Base-by-base conservation (phyloP, 495 filamentous ascomycete genomes). In the Daldinia grandis region DNA sequence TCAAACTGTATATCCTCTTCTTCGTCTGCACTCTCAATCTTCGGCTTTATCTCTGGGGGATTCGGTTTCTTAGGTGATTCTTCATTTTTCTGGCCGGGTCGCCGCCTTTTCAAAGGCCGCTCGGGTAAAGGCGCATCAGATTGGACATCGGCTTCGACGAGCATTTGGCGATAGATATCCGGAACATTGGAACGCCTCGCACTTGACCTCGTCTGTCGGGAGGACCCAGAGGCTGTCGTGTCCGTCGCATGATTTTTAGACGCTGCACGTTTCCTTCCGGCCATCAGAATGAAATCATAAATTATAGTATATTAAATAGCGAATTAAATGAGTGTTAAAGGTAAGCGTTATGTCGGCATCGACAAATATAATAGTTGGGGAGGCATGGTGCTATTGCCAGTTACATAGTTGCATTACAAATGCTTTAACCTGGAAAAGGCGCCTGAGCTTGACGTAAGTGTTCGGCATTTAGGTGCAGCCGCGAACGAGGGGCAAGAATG, bases 111-210 rank as follows among this genome's bases (percentile, higher is more conserved):
- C 19, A 76, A 37, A 0, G 82, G 78, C 54, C 76, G 76, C 58
- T 81, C 79, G 1, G 69, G 59, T 14, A 38, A 38, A 14, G 58
- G 53, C 17, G 62, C 24, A 44, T 42, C 76, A 64, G 54, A 81
- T 78, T 64, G 81, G 75, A 53, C 80, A 54, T 86, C 81, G 28
- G 87, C 89, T 74, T 92, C 89, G 19, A 80, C 82, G 19, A 93
- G 81, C 89, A 93, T 88, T 63, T 92, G 87, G 49, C 77, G 83
- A 66, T 92, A 92, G 0, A 90, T 82, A 49, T 87, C 81, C 1
- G 86, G 84, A 30, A 88, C 79, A 66, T 71, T 55, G 53, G 62
- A 56, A 6, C 55, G 63, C 56, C 21, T 62, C 47, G 64, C 53
- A 56, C 60, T 72, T 2, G 73, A 68, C 19, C 67, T 62, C 3